Conservation (phyloP, 2,329 filamentous ascomycete genomes). For the Didymella exigua region DNA sequence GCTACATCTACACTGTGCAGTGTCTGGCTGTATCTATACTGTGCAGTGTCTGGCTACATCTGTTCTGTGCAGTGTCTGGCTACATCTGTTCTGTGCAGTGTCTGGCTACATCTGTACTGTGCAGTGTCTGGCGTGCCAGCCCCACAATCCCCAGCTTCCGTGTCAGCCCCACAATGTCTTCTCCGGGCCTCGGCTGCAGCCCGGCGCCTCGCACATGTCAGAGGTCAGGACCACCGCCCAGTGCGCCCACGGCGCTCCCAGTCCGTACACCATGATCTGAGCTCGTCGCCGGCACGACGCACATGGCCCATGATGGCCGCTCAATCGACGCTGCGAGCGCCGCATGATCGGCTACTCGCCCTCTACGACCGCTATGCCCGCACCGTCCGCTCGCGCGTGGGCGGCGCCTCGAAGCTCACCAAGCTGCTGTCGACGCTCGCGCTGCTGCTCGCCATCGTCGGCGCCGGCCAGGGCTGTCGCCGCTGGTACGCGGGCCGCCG, state of each 20-base stretch:
- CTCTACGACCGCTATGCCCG: slow-evolving; percentile 57
- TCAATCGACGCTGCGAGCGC: slow-evolving; percentile 75
- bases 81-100: no score
- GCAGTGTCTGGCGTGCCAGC: no score
- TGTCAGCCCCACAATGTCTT: slow-evolving; percentile 33
- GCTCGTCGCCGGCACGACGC: slow-evolving; percentile 23
- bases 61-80: no score
- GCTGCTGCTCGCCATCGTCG: slow-evolving; percentile 78
- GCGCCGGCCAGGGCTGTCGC: slow-evolving; percentile 77
- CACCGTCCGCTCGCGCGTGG: slow-evolving; percentile 58
- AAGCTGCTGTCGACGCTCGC: slow-evolving; percentile 77
- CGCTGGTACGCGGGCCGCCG: slow-evolving; percentile 75
- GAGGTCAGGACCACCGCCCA: slow-evolving; percentile 6
- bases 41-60: no score
- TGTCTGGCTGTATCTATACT: no score
- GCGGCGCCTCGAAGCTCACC: slow-evolving; percentile 70
- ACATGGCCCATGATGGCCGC: slow-evolving; percentile 69
- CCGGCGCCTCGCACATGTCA: slow-evolving; percentile 26
- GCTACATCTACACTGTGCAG: no score
- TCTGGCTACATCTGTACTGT: no score
- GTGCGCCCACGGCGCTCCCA: slow-evolving; percentile 6
- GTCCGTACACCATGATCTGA: slow-evolving; percentile 27
- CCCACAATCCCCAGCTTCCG: slow-evolving; percentile 22
- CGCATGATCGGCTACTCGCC: slow-evolving; percentile 52
- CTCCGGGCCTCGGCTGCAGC: slow-evolving; percentile 35